phyloP scores from a whole-genome alignment of 495 filamentous ascomycete genomes.

The Bryoglossum gracile region DNA sequence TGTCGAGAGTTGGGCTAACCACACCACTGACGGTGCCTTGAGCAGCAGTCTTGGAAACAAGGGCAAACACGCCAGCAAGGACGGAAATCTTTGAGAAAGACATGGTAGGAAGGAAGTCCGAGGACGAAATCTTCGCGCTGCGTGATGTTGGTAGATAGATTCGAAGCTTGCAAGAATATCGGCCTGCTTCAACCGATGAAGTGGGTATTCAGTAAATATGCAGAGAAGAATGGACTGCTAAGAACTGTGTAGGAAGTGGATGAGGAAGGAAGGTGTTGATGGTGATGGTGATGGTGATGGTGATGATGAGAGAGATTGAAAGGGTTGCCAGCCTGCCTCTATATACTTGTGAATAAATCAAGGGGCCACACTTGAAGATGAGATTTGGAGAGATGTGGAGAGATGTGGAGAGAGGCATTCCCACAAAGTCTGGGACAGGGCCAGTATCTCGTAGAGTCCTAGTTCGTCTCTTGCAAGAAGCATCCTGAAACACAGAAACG shows the following conservation, averaged over 20 bases:
- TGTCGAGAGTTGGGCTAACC: too few species aligned
- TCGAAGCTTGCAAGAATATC: conserved; percentile 4
- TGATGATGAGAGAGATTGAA: conserved; percentile 3
- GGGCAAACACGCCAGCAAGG: conserved; percentile 41
- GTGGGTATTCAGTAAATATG: conserved; percentile 10
- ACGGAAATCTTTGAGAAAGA: conserved; percentile 31
- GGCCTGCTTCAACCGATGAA: conserved; percentile 23
- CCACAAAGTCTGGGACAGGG: too few species aligned
- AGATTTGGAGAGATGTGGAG: too few species aligned
- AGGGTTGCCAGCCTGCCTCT: not conserved
- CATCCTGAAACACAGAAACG: too few species aligned
- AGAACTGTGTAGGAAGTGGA: conserved; percentile 9
- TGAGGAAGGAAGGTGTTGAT: conserved; percentile 11
- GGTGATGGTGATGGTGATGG: not conserved
- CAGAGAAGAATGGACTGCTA: conserved; percentile 11
- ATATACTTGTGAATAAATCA: conserved; percentile 6
- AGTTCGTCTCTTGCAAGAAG: too few species aligned
- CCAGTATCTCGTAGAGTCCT: too few species aligned
- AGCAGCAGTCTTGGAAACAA: conserved; percentile 37
- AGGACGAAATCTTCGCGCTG: conserved; percentile 9
- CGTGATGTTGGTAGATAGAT: conserved; percentile 1
- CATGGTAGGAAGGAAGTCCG: conserved; percentile 16
- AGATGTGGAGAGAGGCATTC: too few species aligned
- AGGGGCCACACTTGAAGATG: not conserved
- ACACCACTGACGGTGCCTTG: conserved; percentile 57